Conservation (phyloP, 345 rosid genomes). For the Balakata baccata region DNA sequence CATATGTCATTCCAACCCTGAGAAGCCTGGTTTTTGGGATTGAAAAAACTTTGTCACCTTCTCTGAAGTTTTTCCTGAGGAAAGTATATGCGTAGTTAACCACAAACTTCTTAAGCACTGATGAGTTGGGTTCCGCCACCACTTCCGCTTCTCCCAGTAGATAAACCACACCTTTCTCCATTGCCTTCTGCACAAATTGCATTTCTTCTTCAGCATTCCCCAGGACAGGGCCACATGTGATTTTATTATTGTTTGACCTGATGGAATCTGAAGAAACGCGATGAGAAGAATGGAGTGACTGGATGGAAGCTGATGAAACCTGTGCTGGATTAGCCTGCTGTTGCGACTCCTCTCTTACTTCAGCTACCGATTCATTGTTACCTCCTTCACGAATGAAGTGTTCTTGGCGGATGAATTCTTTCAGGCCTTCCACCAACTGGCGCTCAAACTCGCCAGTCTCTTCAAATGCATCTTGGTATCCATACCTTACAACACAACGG, state of each 20-base stretch:
- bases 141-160: constrained; percentile 68
- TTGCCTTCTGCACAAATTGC: constrained; percentile 51
- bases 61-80: constrained; percentile 62
- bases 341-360: too few species aligned
- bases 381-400: constrained; percentile 32
- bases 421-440: constrained; percentile 43
- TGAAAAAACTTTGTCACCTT: constrained; percentile 49
- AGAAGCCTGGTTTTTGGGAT: constrained; percentile 61
- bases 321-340: too few species aligned
- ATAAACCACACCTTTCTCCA: constrained; percentile 62
- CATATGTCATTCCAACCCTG: constrained; percentile 82
- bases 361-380: neutral
- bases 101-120: constrained; percentile 53
- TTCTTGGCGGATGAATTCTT: constrained; percentile 52
- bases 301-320: too few species aligned
- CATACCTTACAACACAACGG: constrained; percentile 71
- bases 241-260: constrained; percentile 5
- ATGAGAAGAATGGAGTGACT: too few species aligned
- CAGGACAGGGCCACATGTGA: constrained; percentile 14
- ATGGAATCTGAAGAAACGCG: constrained; percentile 41
- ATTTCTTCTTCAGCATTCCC: constrained; percentile 46
- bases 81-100: constrained; percentile 53
- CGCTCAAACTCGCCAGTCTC: constrained; percentile 47
- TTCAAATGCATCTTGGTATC: constrained; percentile 47
- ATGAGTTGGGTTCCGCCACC: constrained; percentile 44